These are phyloP conservation scores for Pyrrhoderma lamaoense DNA, from an alignment of 1,284 basidiomycete species.

Conservation along the genomic window DNA sequence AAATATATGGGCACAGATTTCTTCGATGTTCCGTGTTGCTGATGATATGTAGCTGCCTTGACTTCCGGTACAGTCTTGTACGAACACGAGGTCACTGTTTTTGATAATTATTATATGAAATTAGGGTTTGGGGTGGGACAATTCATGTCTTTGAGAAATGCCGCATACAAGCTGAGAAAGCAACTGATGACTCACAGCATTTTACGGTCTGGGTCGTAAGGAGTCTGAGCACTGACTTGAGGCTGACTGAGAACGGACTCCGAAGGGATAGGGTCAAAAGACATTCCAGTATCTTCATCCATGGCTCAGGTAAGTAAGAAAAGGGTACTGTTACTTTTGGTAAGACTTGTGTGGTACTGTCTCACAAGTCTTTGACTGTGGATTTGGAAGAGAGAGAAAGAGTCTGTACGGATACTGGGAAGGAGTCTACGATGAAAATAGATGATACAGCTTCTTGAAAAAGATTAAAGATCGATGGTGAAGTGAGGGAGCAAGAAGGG, in stretches of 20 bases:
- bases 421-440: too few relatives aligned
- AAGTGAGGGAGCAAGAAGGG: conserved; percentile 10
- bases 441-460: too few relatives aligned
- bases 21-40: conserved; percentile 96
- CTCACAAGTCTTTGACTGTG: too few relatives aligned
- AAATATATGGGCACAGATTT: conserved; percentile 94
- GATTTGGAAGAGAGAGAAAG: too few relatives aligned
- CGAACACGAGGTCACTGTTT: conserved; percentile 72
- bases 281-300: conserved; percentile 55
- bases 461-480: conserved; percentile 13
- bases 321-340: too few relatives aligned
- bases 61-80: conserved; percentile 79
- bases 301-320: conserved; percentile 44
- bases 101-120: conserved; percentile 17
- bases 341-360: too few relatives aligned
- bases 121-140: too few relatives aligned
- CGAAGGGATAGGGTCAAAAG: conserved; percentile 47
- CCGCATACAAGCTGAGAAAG: conserved; percentile 1
- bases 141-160: too few relatives aligned
- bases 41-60: conserved; percentile 80
- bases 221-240: conserved; percentile 31
- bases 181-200: conserved; percentile 54
- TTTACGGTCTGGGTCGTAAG: conserved; percentile 39
- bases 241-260: not conserved
- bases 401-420: too few relatives aligned